Evolutionary conservation across 805 yeast genomes (phyloP).

Genomic region (Metschnikowia kofuensis): DNA sequence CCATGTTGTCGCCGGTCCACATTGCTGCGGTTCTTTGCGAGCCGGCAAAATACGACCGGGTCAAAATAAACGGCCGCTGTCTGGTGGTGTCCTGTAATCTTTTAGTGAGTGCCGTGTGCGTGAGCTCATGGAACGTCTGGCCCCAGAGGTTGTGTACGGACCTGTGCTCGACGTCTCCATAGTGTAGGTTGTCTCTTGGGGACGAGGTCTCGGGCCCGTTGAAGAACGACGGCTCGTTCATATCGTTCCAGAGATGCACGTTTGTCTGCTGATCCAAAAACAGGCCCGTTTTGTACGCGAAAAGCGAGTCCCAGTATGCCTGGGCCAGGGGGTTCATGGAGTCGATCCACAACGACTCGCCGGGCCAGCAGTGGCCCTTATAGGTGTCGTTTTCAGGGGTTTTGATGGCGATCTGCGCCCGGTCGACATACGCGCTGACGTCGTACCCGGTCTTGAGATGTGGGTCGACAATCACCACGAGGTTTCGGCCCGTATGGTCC

Average conservation of each 20-base stretch:
- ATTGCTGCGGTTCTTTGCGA: slow-evolving; percentile 88
- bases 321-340: slow-evolving; percentile 64
- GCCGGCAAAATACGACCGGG: slow-evolving; percentile 86
- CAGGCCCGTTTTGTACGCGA: slow-evolving; percentile 33
- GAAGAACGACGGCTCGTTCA: slow-evolving; percentile 96
- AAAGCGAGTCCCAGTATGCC: slow-evolving; percentile 57
- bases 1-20: slow-evolving; percentile 98
- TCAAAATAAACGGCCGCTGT: slow-evolving; percentile 79
- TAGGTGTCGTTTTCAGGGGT: slow-evolving; percentile 49
- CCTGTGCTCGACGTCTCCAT: slow-evolving; percentile 84
- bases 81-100: slow-evolving; percentile 46
- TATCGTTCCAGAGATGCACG: slow-evolving; percentile 91
- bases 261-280: slow-evolving; percentile 54
- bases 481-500: slow-evolving; percentile 70
- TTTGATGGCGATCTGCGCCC: slow-evolving; percentile 44
- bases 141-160: slow-evolving; percentile 89
- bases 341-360: slow-evolving; percentile 92
- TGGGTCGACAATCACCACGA: slow-evolving; percentile 88
- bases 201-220: slow-evolving; percentile 92
- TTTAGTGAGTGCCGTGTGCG: slow-evolving; percentile 59
- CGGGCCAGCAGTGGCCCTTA: slow-evolving; percentile 97
- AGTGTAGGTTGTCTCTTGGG: slow-evolving; percentile 77
- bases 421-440: slow-evolving; percentile 52
- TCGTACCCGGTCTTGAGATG: slow-evolving; percentile 74
- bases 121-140: slow-evolving; percentile 72